Base-by-base conservation (phyloP, 768 basidiomycete species). In the Mycena pura region DNA sequence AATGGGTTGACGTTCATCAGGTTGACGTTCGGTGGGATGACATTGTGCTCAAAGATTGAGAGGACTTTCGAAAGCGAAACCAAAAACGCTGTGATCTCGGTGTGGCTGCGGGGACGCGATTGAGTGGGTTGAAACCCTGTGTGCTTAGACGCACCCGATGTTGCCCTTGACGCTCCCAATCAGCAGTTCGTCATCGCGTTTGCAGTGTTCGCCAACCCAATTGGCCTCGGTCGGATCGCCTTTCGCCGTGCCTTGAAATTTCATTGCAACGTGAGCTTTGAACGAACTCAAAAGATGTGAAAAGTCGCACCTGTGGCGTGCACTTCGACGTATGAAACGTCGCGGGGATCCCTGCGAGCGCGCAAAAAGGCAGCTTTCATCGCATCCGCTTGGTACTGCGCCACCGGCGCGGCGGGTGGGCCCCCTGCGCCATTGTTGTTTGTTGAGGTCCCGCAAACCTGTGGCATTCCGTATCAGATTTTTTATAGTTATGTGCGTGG, bases 181-280 rank as follows among this genome's bases (percentile, higher is more conserved):
- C 11, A 79, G 38, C 6, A 80, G 65, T 5, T 76, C 75, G 3
- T 71, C 71, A 6, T 67, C 64, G 13, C 76, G 68, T 47, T 64
- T 62, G 61, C 78, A 80, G 24, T 69, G 44, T 34, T 72, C 70
- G 1, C 82, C 82, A n/a, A 81, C 80, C 71, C 79, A 80, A 54
- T 84, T 84, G 10, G 78, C 79, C 64, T 85, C 84, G 4, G 77
- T 80, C 2, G 84, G 82, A 60, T 85, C 84, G 0, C 83, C 84
- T 28, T 70, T 73, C 38, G 78, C 75, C 3, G 84, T 84, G 8
- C 58, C 58, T 60, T 31, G 6, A 13, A 32, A 22, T 48, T 22
- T 29, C 9, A 15, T 17, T 14, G 27, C 5, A 3, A 10, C 19
- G 31, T n/a, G 15, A 39, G n/a, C n/a, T n/a, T n/a, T n/a, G 40